Evolutionary conservation across 305 asterid species (phyloP), one percentile per base, ranked within the genome.

Genomic region (Fraxinus angustifolia): DNA sequence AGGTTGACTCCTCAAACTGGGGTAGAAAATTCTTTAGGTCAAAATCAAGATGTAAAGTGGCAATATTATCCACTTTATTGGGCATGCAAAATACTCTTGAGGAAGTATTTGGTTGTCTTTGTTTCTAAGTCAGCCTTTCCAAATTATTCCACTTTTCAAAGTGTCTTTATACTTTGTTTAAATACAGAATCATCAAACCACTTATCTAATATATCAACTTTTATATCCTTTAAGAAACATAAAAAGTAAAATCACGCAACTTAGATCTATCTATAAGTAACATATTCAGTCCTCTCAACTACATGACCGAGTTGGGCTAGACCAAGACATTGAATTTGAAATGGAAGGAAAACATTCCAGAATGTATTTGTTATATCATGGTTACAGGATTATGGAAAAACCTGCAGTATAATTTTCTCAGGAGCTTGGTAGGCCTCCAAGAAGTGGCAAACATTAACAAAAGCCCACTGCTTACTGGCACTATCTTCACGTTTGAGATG

Each of bases 381-480:
- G 73, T 78, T 10, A 79, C 38, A 79, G 76, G 78, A 23, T 70
- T 48, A 82, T 72, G 71, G 58, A 81, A 77, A 88, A 86, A 96
- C 99, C 99, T 96, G 99, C 78, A 96, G 88, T 83, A 96, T 96
- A 79, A 96, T 96, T 88, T 96, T 96, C 89, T 96, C 99, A 40
- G 99, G 99, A 72, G 99, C 99, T 87, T 96, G 99, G 89, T 96
- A 96, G 8, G 99, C 99, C 91, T 96, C 99, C 90, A 96, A 84
- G 83, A 96, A 96, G 92, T 96, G 99, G 88, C 99, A 96, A 70
- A 96, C 99, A 86, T 96, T 96, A 83, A 96, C 99, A 91, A 96
- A 96, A 40, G 99, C 99, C 99, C 99, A 96, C 91, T 96, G 99
- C 89, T 96, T 96, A 86, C 99, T 96, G 77, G 98, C 98, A 91